Base-by-base conservation (phyloP, 371 early-diverging fungal species). In the Phascolomyces articulosus region DNA sequence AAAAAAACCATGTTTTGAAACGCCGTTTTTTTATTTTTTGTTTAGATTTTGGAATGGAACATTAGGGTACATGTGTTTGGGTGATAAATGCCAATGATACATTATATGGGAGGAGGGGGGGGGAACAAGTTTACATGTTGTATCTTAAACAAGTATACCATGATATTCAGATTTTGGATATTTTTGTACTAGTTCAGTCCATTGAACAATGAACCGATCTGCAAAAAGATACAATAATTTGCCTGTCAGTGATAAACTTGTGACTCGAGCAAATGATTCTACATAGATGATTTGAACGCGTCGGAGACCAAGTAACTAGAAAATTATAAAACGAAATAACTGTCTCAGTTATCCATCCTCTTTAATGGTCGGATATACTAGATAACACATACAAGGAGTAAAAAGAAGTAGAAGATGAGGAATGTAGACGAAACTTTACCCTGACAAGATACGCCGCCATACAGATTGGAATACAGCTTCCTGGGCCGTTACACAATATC, bases 401-500 rank as follows among this genome's bases (percentile, higher is more conserved):
- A 34, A 11, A 11, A 34, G 34, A 34, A 34, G 34, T 34, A n/a
- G n/a, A n/a, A n/a, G n/a, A n/a, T n/a, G n/a, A 28, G 11, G 55
- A 40, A 49, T 26, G 41, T 66, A 20, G 55, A 44, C 4, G 18
- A 34, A 0, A 34, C 6, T 2, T 63, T 78, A 92, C 88, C 63
- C 85, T 77, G 20, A 86, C 79, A 21, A 90, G n/a, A 69, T 84
- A 84, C 2, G 88, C 85, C 0, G 82, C 68, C 40, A 90, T 44
- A 51, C 89, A 86, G 6, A 94, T 73, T 2, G 95, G 91, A 10
- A 98, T 85, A 69, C 98, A 96, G n/a, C 91, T 97, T 8, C 96
- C 97, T 0, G 98, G 98, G 0, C 98, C 98, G 73, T 98, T 98
- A 69, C 90, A 92, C 18, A 96, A 40, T 10, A 96, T 79, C 91